Evolutionary conservation across 164 flowering plant species (phyloP), one percentile per base, ranked within the genome.

Genomic region (Liriodendron chinense): DNA sequence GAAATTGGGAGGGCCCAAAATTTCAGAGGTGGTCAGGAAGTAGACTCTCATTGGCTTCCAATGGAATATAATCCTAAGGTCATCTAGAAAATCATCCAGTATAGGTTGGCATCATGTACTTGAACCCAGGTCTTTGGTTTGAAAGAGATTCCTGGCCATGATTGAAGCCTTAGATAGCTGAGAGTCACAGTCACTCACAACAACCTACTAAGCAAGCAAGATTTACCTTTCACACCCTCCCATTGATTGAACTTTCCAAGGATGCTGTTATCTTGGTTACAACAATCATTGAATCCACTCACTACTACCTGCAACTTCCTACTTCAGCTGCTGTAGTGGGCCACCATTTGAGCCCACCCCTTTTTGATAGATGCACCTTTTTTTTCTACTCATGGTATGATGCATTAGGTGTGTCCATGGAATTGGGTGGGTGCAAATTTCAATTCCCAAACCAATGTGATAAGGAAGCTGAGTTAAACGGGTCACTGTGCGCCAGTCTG

Each of bases 141-240:
- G 72, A 2, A 61, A 59, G 66, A 71, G 78, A 76, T 76, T 76
- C 75, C 71, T 65, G 25, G 16, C 71, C 57, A 72, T 65, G 66
- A 65, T 76, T 71, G 69, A n/a, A 63, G 49, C 34, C 50, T 53
- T 53, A 14, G 77, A 74, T 48, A 53, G 70, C 48, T 49, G 34
- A 25, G 18, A 53, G 59, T 53, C 18, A 53, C 18, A 49, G 10
- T 49, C 53, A 16, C 18, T 10, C 18, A 9, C 59, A 34, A 13
- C 34, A 16, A 24, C 69, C 47, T 18, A 28, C n/a, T 16, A 5
- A 53, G 59, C 59, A 53, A 53, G 14, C 2, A 34, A 34, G 43
- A 34, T 34, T 34, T 34, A 34, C 43, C 43, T 34, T 3, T 50
- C 61, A 70, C 62, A 70, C 24, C 61, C 16, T 20, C 61, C 18